Percentiles rank a stretch among this genome's conserved stretches.
phyloP scores from a whole-genome alignment of 108 stramenopile genomes.

The Craspedostauros australis region DNA sequence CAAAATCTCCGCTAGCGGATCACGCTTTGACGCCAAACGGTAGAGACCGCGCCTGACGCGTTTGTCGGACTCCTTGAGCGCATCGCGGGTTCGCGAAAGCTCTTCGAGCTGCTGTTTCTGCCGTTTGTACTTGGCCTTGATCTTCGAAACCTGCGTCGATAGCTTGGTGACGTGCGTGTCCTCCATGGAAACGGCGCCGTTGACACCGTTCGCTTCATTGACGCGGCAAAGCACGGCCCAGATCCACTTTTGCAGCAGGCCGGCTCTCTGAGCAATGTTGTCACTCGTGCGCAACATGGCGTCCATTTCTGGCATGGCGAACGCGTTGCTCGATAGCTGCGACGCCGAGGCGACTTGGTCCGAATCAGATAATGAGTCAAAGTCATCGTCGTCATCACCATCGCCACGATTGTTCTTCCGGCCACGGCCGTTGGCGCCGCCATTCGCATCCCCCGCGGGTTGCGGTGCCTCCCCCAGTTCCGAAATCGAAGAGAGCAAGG shows the following conservation, averaged over 20 bases:
- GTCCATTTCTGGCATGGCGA: too few relatives aligned
- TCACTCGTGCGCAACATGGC: constrained; percentile 20
- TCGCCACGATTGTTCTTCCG: not conserved
- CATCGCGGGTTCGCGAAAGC: constrained; percentile 58
- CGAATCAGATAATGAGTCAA: not conserved
- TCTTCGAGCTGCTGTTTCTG: constrained; percentile 53
- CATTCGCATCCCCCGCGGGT: too few relatives aligned
- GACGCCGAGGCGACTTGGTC: too few relatives aligned
- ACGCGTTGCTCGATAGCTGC: too few relatives aligned
- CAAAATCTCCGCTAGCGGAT: constrained; percentile 63
- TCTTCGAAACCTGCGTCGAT: constrained; percentile 8
- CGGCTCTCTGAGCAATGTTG: constrained; percentile 35
- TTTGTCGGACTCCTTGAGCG: constrained; percentile 54
- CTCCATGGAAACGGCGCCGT: not conserved
- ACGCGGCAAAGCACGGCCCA: constrained; percentile 29
- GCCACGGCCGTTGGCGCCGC: not conserved
- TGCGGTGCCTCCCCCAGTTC: constrained; percentile 6
- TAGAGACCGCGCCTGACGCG: constrained; percentile 73
- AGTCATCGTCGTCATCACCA: not conserved
- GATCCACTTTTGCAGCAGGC: constrained; percentile 39
- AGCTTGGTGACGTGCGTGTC: not conserved
- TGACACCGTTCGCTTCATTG: constrained; percentile 1
- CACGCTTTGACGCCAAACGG: constrained; percentile 58
- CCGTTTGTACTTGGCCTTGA: constrained; percentile 14
- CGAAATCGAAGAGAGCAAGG: constrained; percentile 23